Conservation (phyloP, 495 filamentous ascomycete species). For the Aspergillus diversus region DNA sequence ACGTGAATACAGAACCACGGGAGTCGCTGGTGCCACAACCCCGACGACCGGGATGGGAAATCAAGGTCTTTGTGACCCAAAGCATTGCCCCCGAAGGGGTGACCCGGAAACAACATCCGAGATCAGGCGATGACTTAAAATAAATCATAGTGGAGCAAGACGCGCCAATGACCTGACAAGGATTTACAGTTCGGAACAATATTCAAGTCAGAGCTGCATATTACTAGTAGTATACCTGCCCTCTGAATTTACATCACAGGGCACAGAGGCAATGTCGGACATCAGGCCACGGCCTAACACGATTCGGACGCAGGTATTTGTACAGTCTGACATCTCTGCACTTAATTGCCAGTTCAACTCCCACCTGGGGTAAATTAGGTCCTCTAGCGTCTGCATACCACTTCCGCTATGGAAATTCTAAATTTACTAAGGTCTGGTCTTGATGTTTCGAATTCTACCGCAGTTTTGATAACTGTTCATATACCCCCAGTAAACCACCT, state of each 20-base stretch:
- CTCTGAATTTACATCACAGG: neutral
- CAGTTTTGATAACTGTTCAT: neutral
- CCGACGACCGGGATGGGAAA: neutral
- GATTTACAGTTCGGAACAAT: neutral
- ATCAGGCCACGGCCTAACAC: neutral
- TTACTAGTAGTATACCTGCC: neutral
- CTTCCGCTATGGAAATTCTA: neutral
- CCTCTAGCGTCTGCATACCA: neutral
- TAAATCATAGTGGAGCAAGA: neutral
- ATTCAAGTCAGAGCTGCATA: neutral
- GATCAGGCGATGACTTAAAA: neutral
- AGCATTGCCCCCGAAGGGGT: neutral
- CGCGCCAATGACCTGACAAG: neutral
- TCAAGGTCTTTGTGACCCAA: neutral
- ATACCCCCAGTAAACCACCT: neutral
- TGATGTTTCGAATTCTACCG: neutral
- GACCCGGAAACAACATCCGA: neutral
- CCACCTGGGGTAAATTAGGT: neutral
- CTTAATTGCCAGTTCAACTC: neutral
- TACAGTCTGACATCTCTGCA: neutral
- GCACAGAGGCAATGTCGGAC: neutral
- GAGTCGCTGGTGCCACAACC: neutral
- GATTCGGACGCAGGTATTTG: neutral
- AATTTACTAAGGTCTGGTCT: neutral
- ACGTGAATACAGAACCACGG: neutral